Base-by-base conservation (phyloP, 495 filamentous ascomycete genomes). In the Lichenothelia convexa region DNA sequence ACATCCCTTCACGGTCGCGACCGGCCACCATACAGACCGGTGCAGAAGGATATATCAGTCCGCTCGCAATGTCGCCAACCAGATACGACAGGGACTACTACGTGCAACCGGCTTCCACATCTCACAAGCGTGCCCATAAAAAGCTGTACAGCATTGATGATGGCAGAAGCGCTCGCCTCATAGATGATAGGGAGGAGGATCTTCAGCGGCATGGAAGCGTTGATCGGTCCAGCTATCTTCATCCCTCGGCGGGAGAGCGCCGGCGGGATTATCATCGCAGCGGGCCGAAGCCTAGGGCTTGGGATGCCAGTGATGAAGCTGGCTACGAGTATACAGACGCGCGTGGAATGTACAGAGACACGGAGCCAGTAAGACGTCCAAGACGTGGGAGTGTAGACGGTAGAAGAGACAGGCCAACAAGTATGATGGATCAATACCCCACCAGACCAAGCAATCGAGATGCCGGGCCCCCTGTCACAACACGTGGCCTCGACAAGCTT, bases 311-410 rank as follows among this genome's bases (percentile, higher is more conserved):
- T 17, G 46, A 50, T 32, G 49, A 55, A 19, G 48, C 50, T n/a
- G 45, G 42, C 11, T 60, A 47, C 37, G 56, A 52, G 7, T 60
- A 58, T 39, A 60, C 55, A 8, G 55, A 58, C 32, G 23, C 56
- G 3, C 53, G 55, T 8, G 37, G 40, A 40, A 60, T 60, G 56
- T 60, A 52, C 42, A 21, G 42, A 9, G 56, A 55, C 17, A 60
- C 56, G 1, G 56, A 60, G 30, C 56, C 56, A 5, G 37, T 45
- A 8, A 58, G 56, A 55, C 49, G 57, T 3, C 45, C 43, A 19
- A 39, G 49, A 13, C 33, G 52, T 21, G 51, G 48, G 12, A 57
- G 54, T 30, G 16, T 53, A 3, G 56, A 59, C 18, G 35, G 46
- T n/a, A 47, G 48, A 24, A 48, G 48, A 4, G 44, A 53, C 7